Base-by-base conservation (phyloP, 1,284 basidiomycete genomes). In the Ceratobasidium sp. region DNA sequence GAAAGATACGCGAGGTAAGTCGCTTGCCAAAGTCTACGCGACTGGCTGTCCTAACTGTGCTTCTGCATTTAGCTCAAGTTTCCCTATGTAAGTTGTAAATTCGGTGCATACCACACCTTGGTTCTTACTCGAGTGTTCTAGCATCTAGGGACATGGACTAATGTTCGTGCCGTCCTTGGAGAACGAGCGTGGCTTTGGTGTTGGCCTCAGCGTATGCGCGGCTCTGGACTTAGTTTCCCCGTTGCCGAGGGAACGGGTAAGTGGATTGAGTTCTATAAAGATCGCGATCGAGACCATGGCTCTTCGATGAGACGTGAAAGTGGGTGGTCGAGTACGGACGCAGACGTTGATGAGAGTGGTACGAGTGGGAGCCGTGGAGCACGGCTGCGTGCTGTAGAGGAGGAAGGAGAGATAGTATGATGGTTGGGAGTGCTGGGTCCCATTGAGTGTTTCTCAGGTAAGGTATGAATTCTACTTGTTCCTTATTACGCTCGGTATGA, bases 151-250 rank as follows among this genome's bases (percentile, higher is more conserved):
- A 43, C 66, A 15, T 56, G 65, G 43, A 15, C 25, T 44, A 99
- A 99, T 81, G 84, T 96, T 25, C 86, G 89, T 77, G 88, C 93
- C 8, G 88, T 98, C 5, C 86, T 99, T 0, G 97, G 97, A 0
- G 82, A 82, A 19, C 93, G 90, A 69, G 89, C 91, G 0, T 83
- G 92, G 32, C 77, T 91, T 3, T 99, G 97, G 97, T 94, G 95
- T 80, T 94, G 91, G 84, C 94, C 95, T 0, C 77, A 87, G 82
- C 52, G 83, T 86, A 76, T 88, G 86, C 79, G 78, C 2, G 95
- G 95, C 0, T 89, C 89, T 57, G 97, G 97, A 0, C 84, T 98
- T 37, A 90, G 87, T 77, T 98, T 89, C 82, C 89, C 91, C 64
- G 86, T 96, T 57, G 89, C 90, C 9, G 85, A 88, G 66, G 89